Conservation (phyloP, 768 basidiomycete genomes). For the Boletus reticuloceps region DNA sequence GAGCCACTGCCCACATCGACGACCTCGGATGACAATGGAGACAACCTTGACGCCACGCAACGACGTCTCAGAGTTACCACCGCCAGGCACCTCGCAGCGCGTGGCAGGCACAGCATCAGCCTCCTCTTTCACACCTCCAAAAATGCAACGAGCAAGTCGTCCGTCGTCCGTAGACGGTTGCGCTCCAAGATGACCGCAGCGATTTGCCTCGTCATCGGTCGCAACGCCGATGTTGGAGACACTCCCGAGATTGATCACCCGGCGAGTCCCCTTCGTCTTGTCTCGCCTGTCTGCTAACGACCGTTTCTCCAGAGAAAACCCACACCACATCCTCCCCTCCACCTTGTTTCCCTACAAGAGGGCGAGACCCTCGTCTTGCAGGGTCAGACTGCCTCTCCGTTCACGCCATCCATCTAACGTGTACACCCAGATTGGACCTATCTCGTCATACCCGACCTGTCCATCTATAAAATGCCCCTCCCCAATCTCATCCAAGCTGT, state of each 20-base stretch:
- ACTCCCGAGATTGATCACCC: neutral
- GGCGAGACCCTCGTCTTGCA: conserved; percentile 5
- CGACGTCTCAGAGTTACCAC: neutral
- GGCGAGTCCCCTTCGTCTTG: neutral
- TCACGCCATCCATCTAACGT: neutral
- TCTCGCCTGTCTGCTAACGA: neutral
- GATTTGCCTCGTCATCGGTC: conserved; percentile 17
- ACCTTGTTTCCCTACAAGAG: conserved; percentile 2
- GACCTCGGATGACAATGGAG: conserved; percentile 1
- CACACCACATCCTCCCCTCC: conserved; percentile 5
- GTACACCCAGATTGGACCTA: conserved; percentile 20
- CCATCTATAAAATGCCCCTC: conserved; percentile 25
- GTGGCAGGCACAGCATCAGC: conserved; percentile 10
- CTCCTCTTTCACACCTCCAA: conserved; percentile 22
- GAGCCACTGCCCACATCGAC: conserved; percentile 3
- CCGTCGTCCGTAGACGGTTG: conserved; percentile 11
- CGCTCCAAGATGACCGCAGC: conserved; percentile 23
- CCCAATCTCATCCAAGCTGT: conserved; percentile 23
- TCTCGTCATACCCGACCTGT: conserved; percentile 23
- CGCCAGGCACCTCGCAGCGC: neutral
- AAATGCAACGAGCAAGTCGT: conserved; percentile 26
- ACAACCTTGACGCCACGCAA: neutral
- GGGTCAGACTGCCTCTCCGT: conserved; percentile 12
- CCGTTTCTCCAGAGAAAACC: neutral
- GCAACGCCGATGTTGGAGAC: conserved; percentile 8